Evolutionary conservation across 164 flowering plant genomes (phyloP).

Genomic region (Sedum album): DNA sequence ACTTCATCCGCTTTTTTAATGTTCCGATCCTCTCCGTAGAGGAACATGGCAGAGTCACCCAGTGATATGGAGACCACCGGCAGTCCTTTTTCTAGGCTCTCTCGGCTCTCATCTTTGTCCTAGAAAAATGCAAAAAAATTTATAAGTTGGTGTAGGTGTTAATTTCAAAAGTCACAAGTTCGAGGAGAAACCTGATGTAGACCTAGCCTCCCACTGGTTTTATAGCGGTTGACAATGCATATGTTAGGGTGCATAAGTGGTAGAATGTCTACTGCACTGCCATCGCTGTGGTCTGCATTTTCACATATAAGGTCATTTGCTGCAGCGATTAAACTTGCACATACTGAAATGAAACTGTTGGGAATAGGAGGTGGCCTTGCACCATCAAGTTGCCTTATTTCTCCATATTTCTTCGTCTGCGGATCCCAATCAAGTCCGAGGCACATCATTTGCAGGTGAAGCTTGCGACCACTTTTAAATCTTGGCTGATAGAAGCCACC

Average conservation of each 20-base stretch:
- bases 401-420: constrained; percentile 22
- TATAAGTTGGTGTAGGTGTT: not conserved
- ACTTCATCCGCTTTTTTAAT: constrained; percentile 37
- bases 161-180: not conserved
- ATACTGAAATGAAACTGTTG: constrained; percentile 19
- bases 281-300: constrained; percentile 3
- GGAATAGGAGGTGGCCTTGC: constrained; percentile 46
- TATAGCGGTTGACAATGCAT: constrained; percentile 71
- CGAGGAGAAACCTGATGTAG: constrained; percentile 55
- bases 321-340: constrained; percentile 36
- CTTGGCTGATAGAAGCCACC: constrained; percentile 67
- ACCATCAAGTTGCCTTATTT: constrained; percentile 25
- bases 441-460: constrained; percentile 67
- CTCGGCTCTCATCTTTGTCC: constrained; percentile 73
- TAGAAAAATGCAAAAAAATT: constrained; percentile 12
- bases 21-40: constrained; percentile 48
- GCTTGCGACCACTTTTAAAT: constrained; percentile 37
- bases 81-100: constrained; percentile 35
- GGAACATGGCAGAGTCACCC: constrained; percentile 63
- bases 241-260: constrained; percentile 57
- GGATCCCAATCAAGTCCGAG: constrained; percentile 32
- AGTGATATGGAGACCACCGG: constrained; percentile 27
- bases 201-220: constrained; percentile 48
- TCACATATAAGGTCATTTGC: constrained; percentile 33
- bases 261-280: constrained; percentile 23